A percentile compares a stretch with the other conserved stretches of the same genome.
Conservation (phyloP, 129 eudicot species). For the Ambrosia trifida region DNA sequence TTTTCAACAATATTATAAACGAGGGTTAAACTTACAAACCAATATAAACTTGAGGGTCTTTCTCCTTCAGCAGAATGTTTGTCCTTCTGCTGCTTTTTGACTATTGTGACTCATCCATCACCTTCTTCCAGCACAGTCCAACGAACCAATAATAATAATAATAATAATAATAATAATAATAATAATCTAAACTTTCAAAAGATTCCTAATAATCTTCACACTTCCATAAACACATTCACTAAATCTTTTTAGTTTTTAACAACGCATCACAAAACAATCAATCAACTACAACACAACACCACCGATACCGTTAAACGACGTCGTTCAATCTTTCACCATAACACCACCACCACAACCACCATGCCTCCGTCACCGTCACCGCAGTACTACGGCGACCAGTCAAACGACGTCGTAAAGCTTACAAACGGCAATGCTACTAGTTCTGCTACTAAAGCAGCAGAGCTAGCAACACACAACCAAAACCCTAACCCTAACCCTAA, state of each 20-base stretch:
- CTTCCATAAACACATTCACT: slow-evolving; percentile 12
- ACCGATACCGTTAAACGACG: slow-evolving; percentile 1
- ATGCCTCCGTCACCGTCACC: slow-evolving; percentile 32
- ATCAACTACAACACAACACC: background rate
- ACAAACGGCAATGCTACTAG: slow-evolving; percentile 28
- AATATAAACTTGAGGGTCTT: background rate
- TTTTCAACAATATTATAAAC: slow-evolving; percentile 16
- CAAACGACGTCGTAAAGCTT: slow-evolving; percentile 3
- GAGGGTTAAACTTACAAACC: background rate
- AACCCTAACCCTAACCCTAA: slow-evolving; percentile 27
- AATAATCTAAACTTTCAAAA: background rate
- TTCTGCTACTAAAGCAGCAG: slow-evolving; percentile 23
- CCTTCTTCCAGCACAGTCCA: slow-evolving; percentile 16
- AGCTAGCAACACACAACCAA: slow-evolving; percentile 14
- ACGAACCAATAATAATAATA: background rate
- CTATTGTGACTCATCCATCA: slow-evolving; percentile 29
- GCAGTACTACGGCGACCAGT: slow-evolving; percentile 26
- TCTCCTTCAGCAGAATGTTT: slow-evolving; percentile 3
- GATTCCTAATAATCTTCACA: slow-evolving; percentile 15
- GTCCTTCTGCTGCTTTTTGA: background rate
- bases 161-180: background rate
- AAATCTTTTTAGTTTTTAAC: slow-evolving; percentile 20
- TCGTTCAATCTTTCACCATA: slow-evolving; percentile 7
- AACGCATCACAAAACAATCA: slow-evolving; percentile 14
- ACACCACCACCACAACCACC: background rate